Evolutionary conservation across 345 rosid species (phyloP).

Genomic region (Moricandia moricandioides): DNA sequence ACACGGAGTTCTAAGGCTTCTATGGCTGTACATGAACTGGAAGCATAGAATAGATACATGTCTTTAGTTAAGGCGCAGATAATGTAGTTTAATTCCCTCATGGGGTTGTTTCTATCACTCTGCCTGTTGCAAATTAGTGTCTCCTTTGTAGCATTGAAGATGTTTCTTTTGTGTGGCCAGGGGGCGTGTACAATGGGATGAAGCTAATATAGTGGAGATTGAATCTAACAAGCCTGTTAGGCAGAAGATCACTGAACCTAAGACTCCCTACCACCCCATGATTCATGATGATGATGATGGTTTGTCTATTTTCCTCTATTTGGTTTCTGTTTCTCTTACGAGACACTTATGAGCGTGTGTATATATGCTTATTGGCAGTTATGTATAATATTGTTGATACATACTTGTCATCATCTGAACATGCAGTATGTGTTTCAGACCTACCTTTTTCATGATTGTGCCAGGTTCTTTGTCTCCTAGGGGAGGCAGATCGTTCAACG

Average conservation of each 20-base stretch:
- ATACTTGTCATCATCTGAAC: neutral
- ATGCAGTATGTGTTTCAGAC: neutral
- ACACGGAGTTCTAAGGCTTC: neutral
- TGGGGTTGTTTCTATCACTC: neutral
- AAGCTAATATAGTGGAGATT: conserved; percentile 78
- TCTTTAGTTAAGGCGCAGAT: too few species aligned
- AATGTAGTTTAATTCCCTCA: neutral
- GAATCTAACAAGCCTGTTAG: conserved; percentile 95
- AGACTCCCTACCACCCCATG: conserved; percentile 95
- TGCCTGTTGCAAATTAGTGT: neutral
- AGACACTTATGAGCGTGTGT: neutral
- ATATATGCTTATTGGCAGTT: neutral
- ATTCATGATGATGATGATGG: conserved; percentile 77
- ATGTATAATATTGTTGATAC: neutral
- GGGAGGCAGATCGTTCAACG: conserved; percentile 50
- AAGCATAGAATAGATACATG: neutral
- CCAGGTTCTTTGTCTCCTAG: conserved; percentile 67
- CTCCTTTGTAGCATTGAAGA: neutral
- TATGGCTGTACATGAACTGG: neutral
- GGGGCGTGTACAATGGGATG: conserved; percentile 85
- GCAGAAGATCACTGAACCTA: conserved; percentile 98
- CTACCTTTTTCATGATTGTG: neutral
- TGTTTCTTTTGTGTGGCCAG: conserved; percentile 37
- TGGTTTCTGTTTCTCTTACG: neutral
- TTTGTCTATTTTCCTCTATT: conserved; percentile 35